phyloP scores from a whole-genome alignment of 78 protist species.

The Dictyostelium intermedium region DNA sequence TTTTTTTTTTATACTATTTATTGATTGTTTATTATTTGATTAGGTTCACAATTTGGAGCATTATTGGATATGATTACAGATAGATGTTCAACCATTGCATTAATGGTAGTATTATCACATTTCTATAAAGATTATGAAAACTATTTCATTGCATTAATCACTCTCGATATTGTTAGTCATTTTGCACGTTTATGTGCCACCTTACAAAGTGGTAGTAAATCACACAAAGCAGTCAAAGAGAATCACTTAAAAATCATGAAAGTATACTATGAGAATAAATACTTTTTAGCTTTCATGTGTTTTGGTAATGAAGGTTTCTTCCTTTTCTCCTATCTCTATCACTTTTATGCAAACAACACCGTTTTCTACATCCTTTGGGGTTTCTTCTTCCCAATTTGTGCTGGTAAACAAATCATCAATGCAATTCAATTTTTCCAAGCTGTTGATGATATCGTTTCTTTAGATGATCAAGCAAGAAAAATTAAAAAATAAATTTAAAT shows the following conservation, averaged over 20 bases:
- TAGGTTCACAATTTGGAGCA: slow-evolving; percentile 90
- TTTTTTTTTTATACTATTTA: neutral
- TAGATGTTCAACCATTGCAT: slow-evolving; percentile 84
- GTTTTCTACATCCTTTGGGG: slow-evolving; percentile 32
- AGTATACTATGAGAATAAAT: slow-evolving; percentile 60
- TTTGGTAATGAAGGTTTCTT: slow-evolving; percentile 82
- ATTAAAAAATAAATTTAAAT: neutral
- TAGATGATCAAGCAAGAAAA: slow-evolving; percentile 33
- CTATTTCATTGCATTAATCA: slow-evolving; percentile 43
- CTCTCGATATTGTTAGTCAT: slow-evolving; percentile 87
- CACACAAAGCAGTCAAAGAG: slow-evolving; percentile 53
- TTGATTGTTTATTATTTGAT: neutral
- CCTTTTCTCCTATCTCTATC: slow-evolving; percentile 51
- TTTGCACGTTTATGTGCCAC: slow-evolving; percentile 80
- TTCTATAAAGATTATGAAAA: slow-evolving; percentile 49
- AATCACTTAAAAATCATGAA: slow-evolving; percentile 59
- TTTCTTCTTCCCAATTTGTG: slow-evolving; percentile 62
- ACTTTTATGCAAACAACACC: slow-evolving; percentile 7
- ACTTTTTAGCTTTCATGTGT: slow-evolving; percentile 79
- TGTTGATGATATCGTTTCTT: slow-evolving; percentile 36
- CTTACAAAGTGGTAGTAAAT: slow-evolving; percentile 40
- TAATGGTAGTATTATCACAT: slow-evolving; percentile 77
- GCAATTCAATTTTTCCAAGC: slow-evolving; percentile 61
- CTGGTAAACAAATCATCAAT: slow-evolving; percentile 41
- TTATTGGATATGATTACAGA: slow-evolving; percentile 94